Conservation (phyloP, 768 basidiomycete genomes). For the Lactarius trivialis region DNA sequence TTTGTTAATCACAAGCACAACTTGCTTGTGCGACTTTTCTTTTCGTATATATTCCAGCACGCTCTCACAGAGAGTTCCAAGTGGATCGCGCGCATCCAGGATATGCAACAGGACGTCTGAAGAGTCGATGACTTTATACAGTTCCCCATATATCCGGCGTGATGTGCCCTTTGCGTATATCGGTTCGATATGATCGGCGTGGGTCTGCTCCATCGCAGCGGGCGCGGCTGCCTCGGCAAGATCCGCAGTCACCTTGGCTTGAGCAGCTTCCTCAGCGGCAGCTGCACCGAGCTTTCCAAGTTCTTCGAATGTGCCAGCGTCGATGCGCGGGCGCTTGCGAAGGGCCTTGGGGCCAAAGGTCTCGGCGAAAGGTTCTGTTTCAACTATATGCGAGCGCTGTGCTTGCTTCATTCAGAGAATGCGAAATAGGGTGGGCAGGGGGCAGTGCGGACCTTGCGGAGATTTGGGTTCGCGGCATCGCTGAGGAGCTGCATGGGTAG, state of each 20-base stretch:
- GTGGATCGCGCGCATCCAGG: conserved; percentile 89
- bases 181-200: conserved; percentile 80
- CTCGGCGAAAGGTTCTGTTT: conserved; percentile 89
- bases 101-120: conserved; percentile 95
- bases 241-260: conserved; percentile 35
- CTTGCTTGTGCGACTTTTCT: conserved; percentile 96
- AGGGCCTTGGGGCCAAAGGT: conserved; percentile 97
- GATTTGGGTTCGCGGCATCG: conserved; percentile 75
- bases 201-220: conserved; percentile 47
- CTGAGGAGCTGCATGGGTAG: conserved; percentile 94
- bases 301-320: conserved; percentile 90
- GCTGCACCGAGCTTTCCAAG: conserved; percentile 60
- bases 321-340: conserved; percentile 80
- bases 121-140: conserved; percentile 99
- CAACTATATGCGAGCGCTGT: conserved; percentile 87
- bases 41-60: conserved; percentile 90
- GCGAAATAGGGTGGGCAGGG: neutral
- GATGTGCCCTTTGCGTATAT: conserved; percentile 96
- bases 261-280: conserved; percentile 49
- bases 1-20: conserved; percentile 96
- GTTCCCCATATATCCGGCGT: conserved; percentile 90
- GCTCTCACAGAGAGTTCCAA: conserved; percentile 92
- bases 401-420: neutral
- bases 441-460: conserved; percentile 55
- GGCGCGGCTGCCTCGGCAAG: conserved; percentile 39